A percentile compares a stretch with the other conserved stretches of the same genome.
phyloP scores from a whole-genome alignment of 2,329 filamentous ascomycete species.

The Colletotrichum sp. region DNA sequence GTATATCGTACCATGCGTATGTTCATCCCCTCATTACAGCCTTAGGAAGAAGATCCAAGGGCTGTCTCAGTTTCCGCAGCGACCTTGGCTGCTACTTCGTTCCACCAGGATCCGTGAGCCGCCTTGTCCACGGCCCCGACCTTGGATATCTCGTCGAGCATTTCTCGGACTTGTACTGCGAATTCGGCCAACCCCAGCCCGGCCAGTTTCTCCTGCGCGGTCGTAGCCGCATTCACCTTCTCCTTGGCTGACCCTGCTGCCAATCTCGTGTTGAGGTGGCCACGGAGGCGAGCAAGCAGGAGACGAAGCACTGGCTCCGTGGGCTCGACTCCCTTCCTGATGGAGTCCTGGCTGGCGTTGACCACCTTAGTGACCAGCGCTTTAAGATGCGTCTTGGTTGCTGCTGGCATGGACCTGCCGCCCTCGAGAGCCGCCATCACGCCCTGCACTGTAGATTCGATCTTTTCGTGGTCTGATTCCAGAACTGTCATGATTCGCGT shows the following conservation, averaged over 20 bases:
- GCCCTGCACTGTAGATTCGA: slow-evolving; percentile 62
- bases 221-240: slow-evolving; percentile 72
- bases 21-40: neutral
- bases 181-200: slow-evolving; percentile 76
- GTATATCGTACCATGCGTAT: slow-evolving; percentile 15
- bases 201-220: slow-evolving; percentile 72
- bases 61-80: slow-evolving; percentile 40
- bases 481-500: slow-evolving; percentile 73
- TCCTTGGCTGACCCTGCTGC: slow-evolving; percentile 72
- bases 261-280: slow-evolving; percentile 69
- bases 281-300: slow-evolving; percentile 69
- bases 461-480: slow-evolving; percentile 56
- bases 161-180: slow-evolving; percentile 69
- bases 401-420: slow-evolving; percentile 68
- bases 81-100: slow-evolving; percentile 64
- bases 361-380: slow-evolving; percentile 63
- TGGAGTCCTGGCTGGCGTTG: slow-evolving; percentile 52
- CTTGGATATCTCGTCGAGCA: slow-evolving; percentile 71
- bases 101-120: slow-evolving; percentile 74
- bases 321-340: slow-evolving; percentile 44
- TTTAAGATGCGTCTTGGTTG: slow-evolving; percentile 64
- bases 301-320: slow-evolving; percentile 67
- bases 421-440: slow-evolving; percentile 68
- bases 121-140: slow-evolving; percentile 72
- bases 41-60: neutral